phyloP scores from a whole-genome alignment of 176 grass and related monocot species.

The Canna indica region DNA sequence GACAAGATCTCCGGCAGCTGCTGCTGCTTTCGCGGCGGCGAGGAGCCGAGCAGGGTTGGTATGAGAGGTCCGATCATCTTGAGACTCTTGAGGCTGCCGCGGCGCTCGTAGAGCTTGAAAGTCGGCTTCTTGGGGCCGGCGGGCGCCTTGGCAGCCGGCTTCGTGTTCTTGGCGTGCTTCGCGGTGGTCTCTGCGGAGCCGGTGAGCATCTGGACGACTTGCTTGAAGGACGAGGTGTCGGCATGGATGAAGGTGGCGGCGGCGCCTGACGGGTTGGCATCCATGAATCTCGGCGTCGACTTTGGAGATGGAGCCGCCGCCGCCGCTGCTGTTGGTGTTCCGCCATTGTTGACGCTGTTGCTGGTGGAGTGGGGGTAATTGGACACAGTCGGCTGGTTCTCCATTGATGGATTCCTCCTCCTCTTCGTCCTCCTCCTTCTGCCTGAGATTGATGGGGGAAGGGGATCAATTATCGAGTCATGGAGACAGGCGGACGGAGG shows the following conservation, averaged over 20 bases:
- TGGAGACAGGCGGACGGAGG: no score
- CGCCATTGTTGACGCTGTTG: neutral
- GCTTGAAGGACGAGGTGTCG: slow-evolving; percentile 55
- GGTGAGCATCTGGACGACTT: slow-evolving; percentile 80
- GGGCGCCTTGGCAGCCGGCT: neutral
- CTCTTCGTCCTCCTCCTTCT: no score
- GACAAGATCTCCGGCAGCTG: neutral
- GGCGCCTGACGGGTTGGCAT: slow-evolving; percentile 22
- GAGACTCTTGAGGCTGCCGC: neutral
- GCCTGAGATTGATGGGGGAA: no score
- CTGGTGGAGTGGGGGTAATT: neutral
- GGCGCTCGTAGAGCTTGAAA: neutral
- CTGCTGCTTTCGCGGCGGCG: neutral
- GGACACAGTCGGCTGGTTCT: neutral
- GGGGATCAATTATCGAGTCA: no score
- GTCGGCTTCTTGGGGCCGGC: neutral
- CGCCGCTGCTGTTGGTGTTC: neutral
- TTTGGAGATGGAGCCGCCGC: neutral
- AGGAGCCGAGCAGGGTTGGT: neutral
- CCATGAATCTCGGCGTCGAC: neutral
- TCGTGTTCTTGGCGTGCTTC: neutral
- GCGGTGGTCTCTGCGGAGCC: slow-evolving; percentile 39
- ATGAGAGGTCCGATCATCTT: neutral
- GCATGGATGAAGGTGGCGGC: slow-evolving; percentile 69
- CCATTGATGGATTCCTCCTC: neutral